Conservation (phyloP, 2,329 filamentous ascomycete genomes). For the Exophiala oligosperma region DNA sequence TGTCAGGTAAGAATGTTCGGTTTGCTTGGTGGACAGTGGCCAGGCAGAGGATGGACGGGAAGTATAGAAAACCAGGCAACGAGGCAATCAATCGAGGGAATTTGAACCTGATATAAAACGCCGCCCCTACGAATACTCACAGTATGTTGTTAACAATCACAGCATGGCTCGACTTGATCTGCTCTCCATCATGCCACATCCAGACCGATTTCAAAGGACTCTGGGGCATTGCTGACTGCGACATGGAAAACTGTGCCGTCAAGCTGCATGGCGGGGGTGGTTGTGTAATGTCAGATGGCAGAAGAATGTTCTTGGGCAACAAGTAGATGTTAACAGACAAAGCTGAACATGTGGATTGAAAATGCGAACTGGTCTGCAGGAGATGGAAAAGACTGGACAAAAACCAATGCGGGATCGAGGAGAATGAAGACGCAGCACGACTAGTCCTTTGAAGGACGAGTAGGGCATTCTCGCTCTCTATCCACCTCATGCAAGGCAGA, state of each 20-base stretch:
- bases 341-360: not conserved
- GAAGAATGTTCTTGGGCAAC: not conserved
- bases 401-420: not conserved
- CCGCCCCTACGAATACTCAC: not conserved
- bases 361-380: not conserved
- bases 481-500: not conserved
- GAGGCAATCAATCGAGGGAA: conserved; percentile 9
- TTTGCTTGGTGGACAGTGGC: conserved; percentile 5
- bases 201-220: not conserved
- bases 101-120: conserved; percentile 7
- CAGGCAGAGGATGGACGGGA: conserved; percentile 1
- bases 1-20: not conserved
- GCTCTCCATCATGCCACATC: not conserved
- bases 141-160: not conserved
- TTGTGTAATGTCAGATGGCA: not conserved
- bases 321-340: not conserved
- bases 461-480: too few species aligned
- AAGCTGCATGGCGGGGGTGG: not conserved
- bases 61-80: conserved; percentile 10
- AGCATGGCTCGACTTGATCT: not conserved
- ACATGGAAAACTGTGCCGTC: not conserved
- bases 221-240: not conserved
- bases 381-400: not conserved
- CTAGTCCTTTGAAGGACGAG: not conserved
- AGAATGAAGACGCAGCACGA: too few species aligned